Evolutionary conservation across 495 filamentous ascomycete species (phyloP).

Genomic region (Podospora pseudoanserina): DNA sequence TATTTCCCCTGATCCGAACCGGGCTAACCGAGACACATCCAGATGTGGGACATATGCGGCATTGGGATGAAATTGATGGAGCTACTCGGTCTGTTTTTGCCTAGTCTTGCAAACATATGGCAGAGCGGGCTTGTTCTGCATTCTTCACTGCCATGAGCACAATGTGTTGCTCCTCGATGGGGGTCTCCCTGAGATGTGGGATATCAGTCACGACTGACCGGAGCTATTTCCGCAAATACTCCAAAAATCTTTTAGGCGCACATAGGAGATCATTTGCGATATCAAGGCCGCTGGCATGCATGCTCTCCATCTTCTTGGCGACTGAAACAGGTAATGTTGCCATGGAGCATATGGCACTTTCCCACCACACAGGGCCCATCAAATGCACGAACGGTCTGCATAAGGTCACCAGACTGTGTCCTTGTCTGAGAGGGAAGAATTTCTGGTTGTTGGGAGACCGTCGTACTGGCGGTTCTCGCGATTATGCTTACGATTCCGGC

Average conservation of each 20-base stretch:
- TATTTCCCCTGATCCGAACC: not conserved
- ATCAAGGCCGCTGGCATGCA: not conserved
- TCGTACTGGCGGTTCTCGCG: not conserved
- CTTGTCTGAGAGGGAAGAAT: not conserved
- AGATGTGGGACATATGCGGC: not conserved
- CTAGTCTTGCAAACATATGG: not conserved
- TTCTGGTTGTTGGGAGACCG: slow-evolving; percentile 4
- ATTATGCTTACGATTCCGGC: slow-evolving; percentile 17
- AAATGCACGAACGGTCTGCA: not conserved
- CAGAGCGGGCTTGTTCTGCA: not conserved
- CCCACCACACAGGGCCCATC: not conserved
- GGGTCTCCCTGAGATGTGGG: not conserved
- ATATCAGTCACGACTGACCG: not conserved
- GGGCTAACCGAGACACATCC: not conserved
- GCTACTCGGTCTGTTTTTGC: not conserved
- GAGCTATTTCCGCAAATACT: not conserved
- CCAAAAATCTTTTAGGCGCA: not conserved
- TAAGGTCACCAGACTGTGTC: not conserved
- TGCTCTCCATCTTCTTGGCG: not conserved
- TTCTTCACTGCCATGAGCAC: not conserved
- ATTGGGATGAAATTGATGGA: not conserved
- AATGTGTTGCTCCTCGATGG: not conserved
- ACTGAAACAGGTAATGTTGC: not conserved
- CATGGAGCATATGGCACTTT: not conserved
- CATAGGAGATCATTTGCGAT: not conserved